Evolutionary conservation across 306 rosid genomes (phyloP), one percentile per base, ranked within the genome.

Genomic region (Cucumis sativus): DNA sequence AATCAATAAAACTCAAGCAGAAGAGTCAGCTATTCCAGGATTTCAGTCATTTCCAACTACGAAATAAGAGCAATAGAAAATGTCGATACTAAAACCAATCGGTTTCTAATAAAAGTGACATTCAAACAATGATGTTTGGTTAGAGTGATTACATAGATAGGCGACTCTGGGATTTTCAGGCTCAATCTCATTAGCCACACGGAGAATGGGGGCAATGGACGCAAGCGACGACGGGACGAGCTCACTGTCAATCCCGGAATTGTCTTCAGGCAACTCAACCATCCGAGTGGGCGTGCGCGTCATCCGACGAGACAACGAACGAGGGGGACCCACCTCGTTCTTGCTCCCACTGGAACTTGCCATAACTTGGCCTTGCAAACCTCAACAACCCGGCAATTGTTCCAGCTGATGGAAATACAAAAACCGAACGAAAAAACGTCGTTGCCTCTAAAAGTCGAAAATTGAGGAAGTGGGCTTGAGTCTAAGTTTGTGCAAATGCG

Each of bases 281-380:
- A 40, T 28, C 79, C 87, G 90, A 1, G 97, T 92, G 0, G 86
- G 35, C 71, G 62, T 62, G 55, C 90, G 82, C 15, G 89, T 57
- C 70, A 89, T 6, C 68, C 88, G 77, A 79, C 88, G 83, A 2
- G 97, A 87, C 6, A 82, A 80, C 12, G 85, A 75, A 75, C 91
- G 80, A 3, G 83, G 62, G 63, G 81, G 66, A 14, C 86, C 91
- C 56, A 9, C 64, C 25, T 83, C 88, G 78, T 69, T 76, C 88
- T 84, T 92, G 67, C 92, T 83, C 76, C 97, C 93, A 84, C 97
- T 95, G 62, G 97, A 70, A 79, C 96, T 89, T 63, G 97, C 99
- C 99, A 92, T 92, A 62, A 21, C 39, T 54, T 5, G 16, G 55
- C 61, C 3, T 63, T 23, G n/a, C 12, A 33, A 47, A 55, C 68